Conservation (phyloP, 1,139 yeast species). For the Blastobotrys apis region DNA sequence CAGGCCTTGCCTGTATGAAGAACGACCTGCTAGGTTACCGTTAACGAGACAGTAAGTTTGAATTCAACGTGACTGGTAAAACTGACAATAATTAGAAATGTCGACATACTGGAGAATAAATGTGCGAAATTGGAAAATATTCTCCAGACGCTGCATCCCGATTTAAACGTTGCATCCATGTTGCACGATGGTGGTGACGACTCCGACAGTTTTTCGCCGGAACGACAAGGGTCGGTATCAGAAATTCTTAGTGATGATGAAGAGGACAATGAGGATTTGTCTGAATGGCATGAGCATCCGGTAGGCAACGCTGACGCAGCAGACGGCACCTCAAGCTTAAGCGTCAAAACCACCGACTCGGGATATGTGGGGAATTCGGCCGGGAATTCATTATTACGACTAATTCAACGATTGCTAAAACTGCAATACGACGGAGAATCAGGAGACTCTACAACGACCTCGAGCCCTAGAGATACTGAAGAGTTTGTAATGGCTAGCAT, state of each 20-base stretch:
- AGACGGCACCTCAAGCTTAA: constrained; percentile 12
- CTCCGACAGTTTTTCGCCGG: not conserved
- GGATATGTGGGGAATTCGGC: constrained; percentile 14
- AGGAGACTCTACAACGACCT: constrained; percentile 1
- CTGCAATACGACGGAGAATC: constrained; percentile 3
- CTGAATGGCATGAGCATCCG: constrained; percentile 14
- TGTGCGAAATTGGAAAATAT: constrained; percentile 12
- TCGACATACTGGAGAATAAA: constrained; percentile 10
- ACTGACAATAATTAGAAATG: constrained; percentile 3
- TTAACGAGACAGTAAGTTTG: constrained; percentile 11
- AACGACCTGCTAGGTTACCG: constrained; percentile 14
- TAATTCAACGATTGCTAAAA: constrained; percentile 11
- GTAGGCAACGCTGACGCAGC: no score
- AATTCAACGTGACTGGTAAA: not conserved
- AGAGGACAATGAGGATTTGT: not conserved
- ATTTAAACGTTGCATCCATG: constrained; percentile 6
- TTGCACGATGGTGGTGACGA: not conserved
- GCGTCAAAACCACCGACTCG: constrained; percentile 1
- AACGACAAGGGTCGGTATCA: not conserved
- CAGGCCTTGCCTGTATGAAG: constrained; percentile 13
- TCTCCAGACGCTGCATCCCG: constrained; percentile 12
- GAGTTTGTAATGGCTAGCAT: constrained; percentile 2
- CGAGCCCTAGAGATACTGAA: constrained; percentile 1
- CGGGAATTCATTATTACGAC: constrained; percentile 7
- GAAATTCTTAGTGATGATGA: not conserved